Conservation (phyloP, 805 yeast species). For the Vanderwaltozyma verrucispora region DNA sequence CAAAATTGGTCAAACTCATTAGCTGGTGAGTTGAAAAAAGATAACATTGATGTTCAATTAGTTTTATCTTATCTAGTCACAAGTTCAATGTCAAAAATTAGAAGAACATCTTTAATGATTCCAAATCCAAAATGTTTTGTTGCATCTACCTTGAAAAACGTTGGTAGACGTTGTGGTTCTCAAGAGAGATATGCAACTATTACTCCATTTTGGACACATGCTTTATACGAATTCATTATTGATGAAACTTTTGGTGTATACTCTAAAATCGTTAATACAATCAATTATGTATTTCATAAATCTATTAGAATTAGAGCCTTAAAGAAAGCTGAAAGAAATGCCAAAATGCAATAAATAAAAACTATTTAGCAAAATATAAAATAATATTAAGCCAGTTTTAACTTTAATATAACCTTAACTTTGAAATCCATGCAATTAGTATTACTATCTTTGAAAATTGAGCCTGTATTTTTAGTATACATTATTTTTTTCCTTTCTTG, state of each 20-base stretch:
- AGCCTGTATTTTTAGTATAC: too few relatives aligned
- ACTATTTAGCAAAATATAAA: too few relatives aligned
- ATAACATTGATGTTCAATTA: slow-evolving; percentile 75
- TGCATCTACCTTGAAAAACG: slow-evolving; percentile 48
- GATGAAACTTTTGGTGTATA: slow-evolving; percentile 76
- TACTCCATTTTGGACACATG: slow-evolving; percentile 94
- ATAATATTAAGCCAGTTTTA: too few relatives aligned
- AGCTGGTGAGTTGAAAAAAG: slow-evolving; percentile 66
- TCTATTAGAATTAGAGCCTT: slow-evolving; percentile 76
- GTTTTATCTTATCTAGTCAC: slow-evolving; percentile 84
- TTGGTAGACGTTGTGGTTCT: slow-evolving; percentile 86
- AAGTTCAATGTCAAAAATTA: slow-evolving; percentile 91
- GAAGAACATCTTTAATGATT: slow-evolving; percentile 59
- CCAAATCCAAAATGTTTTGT: slow-evolving; percentile 83
- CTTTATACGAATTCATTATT: slow-evolving; percentile 76
- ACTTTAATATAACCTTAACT: too few relatives aligned
- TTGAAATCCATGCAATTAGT: too few relatives aligned
- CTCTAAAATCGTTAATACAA: slow-evolving; percentile 53
- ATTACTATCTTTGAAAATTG: too few relatives aligned
- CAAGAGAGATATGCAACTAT: slow-evolving; percentile 78
- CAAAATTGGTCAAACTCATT: slow-evolving; percentile 88
- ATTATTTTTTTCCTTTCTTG: too few relatives aligned
- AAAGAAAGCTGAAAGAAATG: slow-evolving; percentile 38
- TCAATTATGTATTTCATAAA: slow-evolving; percentile 70
- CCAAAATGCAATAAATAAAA: slow-evolving; percentile 18